Base-by-base conservation (phyloP, 2,329 filamentous ascomycete species). In the Dothideomycetes sp. region DNA sequence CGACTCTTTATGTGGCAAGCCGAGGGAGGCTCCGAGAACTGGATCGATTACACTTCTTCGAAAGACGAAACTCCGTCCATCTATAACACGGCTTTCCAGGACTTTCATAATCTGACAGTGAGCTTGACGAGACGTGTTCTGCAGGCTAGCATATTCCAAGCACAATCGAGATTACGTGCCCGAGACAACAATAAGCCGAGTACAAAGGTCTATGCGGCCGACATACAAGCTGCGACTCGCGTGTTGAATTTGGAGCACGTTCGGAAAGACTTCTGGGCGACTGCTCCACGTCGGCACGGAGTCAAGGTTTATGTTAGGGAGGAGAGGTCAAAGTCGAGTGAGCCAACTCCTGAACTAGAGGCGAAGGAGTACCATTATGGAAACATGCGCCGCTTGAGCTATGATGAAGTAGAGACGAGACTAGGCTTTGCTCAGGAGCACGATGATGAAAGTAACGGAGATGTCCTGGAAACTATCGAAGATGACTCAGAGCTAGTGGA, bases 1-100 rank as follows among this genome's bases (percentile, higher is more conserved):
- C 66, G 66, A 2, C 50, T 88, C 1, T 91, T 89, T 55, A 89
- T 93, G 84, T 89, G 88, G 53, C 42, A 54, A 51, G 65, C 64
- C 44, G 56, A 65, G 2, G 64, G 72, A 31, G 61, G 68, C 10
- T 73, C 77, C 39, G 70, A 75, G 40, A 87, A 84, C 53, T 93
- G 84, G 84, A 65, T 63, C 24, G 67, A 65, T 30, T 50, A 83
- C 5, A 69, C 71, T 15, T 68, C 38, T 2, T 36, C 47, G 9
- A 42, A 47, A 17, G 36, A 72, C 3, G 69, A 74, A 41, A 65
- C 65, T 3, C 87, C 87, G 0, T 76, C 81, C 0, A 74, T 94
- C 16, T 78, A 81, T 48, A 73, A 78, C 5, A 87, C 84, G 2
- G 78, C 83, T 0, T 70, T 93, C n/a, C 70, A 75, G 4, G 84